Base-by-base conservation (phyloP, 2,329 filamentous ascomycete species). In the Fusarium paranaense region DNA sequence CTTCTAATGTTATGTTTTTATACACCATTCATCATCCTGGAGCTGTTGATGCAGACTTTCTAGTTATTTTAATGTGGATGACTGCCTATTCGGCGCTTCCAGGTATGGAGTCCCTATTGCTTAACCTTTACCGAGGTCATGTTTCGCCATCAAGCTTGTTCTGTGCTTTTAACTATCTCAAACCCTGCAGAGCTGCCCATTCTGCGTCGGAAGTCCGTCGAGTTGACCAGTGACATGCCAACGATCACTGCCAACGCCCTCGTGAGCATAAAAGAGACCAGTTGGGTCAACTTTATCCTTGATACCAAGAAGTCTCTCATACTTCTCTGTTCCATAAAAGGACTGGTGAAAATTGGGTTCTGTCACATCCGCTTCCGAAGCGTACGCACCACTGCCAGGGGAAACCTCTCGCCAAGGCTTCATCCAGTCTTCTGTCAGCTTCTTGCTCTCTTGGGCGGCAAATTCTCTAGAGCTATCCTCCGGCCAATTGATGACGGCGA, bases 401-500 rank as follows among this genome's bases (percentile, higher is more conserved):
- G 66, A 62, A 2, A 67, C 74, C 5, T 76, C 76, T 20, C 78
- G 52, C 76, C 80, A 80, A 1, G 72, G 65, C 64, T 73, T 61
- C 78, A 82, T 81, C 72, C 75, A 76, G 8, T 75, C 72, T 2
- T 76, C 64, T 1, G 75, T 78, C 25, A 76, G 25, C 18, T 63
- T 64, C 65, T 74, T 69, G 16, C 75, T 70, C 65, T 47, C 64
- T 27, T 78, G 25, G 13, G 73, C 57, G 2, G 74, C 57, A 0
- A 74, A 20, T 0, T 74, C 62, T 59, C 59, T 66, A 0, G 72
- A 68, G n/a, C 70, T 78, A 10, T 70, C 66, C 16, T 64, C 66
- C 0, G 68, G 64, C 79, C 81, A 84, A 59, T 78, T 75, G 45
- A 81, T 75, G 66, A 79, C 80, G 37, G 81, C 76, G 66, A 85